Conservation (phyloP, 495 filamentous ascomycete species). For the Letharia lupina region DNA sequence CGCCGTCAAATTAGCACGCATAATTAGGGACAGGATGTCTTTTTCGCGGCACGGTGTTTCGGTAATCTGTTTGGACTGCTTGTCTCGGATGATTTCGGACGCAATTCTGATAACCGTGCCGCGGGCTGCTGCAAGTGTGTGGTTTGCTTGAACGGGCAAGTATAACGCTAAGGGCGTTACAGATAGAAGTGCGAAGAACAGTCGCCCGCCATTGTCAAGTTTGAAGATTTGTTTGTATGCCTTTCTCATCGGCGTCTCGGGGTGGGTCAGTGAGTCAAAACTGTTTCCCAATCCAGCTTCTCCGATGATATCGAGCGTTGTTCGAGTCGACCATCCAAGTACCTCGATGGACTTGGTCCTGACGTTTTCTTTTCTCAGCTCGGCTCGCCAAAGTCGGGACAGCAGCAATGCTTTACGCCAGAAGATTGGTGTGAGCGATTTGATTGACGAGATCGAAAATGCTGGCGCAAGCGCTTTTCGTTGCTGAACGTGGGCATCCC, state of each 20-base stretch:
- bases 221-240: slow-evolving; percentile 39
- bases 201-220: slow-evolving; percentile 31
- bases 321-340: slow-evolving; percentile 40
- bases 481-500: slow-evolving; percentile 35
- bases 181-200: slow-evolving; percentile 36
- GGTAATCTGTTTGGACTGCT: slow-evolving; percentile 24
- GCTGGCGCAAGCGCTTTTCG: slow-evolving; percentile 40
- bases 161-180: slow-evolving; percentile 36
- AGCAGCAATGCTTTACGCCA: slow-evolving; percentile 42
- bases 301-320: slow-evolving; percentile 47
- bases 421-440: slow-evolving; percentile 38
- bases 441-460: slow-evolving; percentile 39
- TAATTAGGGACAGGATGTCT: slow-evolving; percentile 42
- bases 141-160: slow-evolving; percentile 37
- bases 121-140: slow-evolving; percentile 35
- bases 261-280: slow-evolving; percentile 36
- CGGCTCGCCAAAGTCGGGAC: slow-evolving; percentile 33
- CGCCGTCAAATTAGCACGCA: slow-evolving; percentile 32
- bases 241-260: slow-evolving; percentile 33
- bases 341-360: slow-evolving; percentile 32
- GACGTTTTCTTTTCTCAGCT: slow-evolving; percentile 29
- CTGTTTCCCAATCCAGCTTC: slow-evolving; percentile 42
- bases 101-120: slow-evolving; percentile 32
- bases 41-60: slow-evolving; percentile 28
- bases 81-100: slow-evolving; percentile 30